A percentile compares a stretch with the other conserved stretches of the same genome.
phyloP scores from a whole-genome alignment of 2,329 filamentous ascomycete genomes.

The Trichophyton benhamiae region DNA sequence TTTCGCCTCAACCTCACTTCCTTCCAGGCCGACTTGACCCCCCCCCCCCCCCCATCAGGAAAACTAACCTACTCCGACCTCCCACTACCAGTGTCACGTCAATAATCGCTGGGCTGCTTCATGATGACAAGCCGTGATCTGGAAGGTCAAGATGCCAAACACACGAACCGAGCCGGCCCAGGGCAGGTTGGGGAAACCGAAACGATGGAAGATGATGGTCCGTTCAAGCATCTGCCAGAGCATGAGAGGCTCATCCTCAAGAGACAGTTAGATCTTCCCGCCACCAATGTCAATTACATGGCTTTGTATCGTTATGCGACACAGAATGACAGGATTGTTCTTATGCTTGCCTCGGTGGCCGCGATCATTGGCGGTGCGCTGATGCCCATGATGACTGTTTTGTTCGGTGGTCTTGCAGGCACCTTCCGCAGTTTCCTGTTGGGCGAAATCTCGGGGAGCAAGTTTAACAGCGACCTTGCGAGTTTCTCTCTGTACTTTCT shows the following conservation, averaged over 20 bases:
- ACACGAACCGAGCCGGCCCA: neutral
- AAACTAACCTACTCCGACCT: neutral
- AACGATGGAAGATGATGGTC: constrained; percentile 30
- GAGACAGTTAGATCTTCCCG: constrained; percentile 53
- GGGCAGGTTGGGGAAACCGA: constrained; percentile 8
- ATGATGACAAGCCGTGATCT: neutral
- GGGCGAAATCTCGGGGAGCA: neutral
- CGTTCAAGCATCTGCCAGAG: constrained; percentile 49
- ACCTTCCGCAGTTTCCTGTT: neutral
- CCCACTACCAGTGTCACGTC: neutral
- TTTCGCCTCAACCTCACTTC: neutral
- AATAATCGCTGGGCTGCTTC: neutral
- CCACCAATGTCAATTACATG: constrained; percentile 49
- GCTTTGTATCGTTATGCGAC: constrained; percentile 60
- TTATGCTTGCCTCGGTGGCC: neutral
- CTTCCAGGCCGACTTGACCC: too few relatives aligned
- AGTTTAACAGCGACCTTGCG: neutral
- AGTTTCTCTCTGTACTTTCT: constrained; percentile 48
- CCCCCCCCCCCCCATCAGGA: neutral
- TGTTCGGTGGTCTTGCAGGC: neutral
- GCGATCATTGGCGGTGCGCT: neutral
- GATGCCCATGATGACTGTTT: neutral
- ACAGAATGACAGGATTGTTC: constrained; percentile 37
- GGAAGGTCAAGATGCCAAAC: neutral
- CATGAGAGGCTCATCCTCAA: constrained; percentile 55